These are phyloP conservation scores for Mycena crocata DNA, from an alignment of 768 basidiomycete genomes.

Conservation along the genomic window DNA sequence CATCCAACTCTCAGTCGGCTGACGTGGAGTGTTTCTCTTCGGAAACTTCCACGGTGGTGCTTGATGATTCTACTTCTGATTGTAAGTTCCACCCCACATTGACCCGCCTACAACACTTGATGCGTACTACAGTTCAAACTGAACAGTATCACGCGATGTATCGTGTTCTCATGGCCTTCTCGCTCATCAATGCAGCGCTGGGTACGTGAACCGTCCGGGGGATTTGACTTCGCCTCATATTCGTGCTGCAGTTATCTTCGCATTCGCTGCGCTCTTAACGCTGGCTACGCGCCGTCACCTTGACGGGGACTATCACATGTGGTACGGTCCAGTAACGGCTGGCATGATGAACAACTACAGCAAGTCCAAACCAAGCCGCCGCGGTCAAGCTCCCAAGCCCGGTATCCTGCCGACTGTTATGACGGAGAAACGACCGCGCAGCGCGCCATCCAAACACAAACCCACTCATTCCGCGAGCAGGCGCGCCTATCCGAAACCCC, in stretches of 20 bases:
- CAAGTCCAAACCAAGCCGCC: constrained; percentile 22
- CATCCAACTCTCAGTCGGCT: constrained; percentile 82
- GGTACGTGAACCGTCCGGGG: constrained; percentile 53
- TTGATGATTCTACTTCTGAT: constrained; percentile 68
- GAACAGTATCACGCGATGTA: constrained; percentile 93
- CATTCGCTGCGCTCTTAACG: constrained; percentile 22
- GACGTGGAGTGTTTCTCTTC: constrained; percentile 87
- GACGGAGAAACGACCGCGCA: constrained; percentile 27
- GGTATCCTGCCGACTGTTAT: constrained; percentile 30
- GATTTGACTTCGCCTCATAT: not conserved
- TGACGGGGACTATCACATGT: constrained; percentile 46
- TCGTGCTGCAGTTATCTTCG: constrained; percentile 19
- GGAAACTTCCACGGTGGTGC: constrained; percentile 56
- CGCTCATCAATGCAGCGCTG: constrained; percentile 80
- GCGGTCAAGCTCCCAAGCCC: constrained; percentile 16
- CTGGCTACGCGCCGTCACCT: constrained; percentile 31
- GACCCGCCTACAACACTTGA: constrained; percentile 22
- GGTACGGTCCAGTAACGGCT: constrained; percentile 58
- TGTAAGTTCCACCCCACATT: constrained; percentile 61
- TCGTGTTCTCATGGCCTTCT: constrained; percentile 83
- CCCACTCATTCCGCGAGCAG: constrained; percentile 23
- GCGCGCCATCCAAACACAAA: constrained; percentile 17
- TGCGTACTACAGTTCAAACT: constrained; percentile 69
- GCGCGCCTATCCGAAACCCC: constrained; percentile 22
- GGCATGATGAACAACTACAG: constrained; percentile 40